A percentile compares a stretch with the other conserved stretches of the same genome.
phyloP scores from a whole-genome alignment of 441 rosid species.

The Iberis amara region DNA sequence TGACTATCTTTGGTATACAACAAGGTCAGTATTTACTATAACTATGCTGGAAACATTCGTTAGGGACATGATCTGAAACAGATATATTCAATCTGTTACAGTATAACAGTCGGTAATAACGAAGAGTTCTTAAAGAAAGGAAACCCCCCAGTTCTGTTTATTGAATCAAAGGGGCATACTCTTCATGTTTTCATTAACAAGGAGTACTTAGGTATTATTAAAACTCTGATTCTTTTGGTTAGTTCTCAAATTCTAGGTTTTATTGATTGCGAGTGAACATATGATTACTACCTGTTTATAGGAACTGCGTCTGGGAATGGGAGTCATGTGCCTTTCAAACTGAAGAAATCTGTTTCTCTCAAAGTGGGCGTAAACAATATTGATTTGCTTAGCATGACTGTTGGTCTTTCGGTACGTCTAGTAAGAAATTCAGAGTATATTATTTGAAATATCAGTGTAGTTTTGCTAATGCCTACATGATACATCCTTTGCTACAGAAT shows the following conservation, averaged over 20 bases:
- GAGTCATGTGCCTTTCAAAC: constrained; percentile 51
- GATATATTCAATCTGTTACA: constrained; percentile 31
- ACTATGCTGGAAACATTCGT: background rate
- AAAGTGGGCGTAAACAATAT: constrained; percentile 74
- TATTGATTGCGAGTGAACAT: constrained; percentile 3
- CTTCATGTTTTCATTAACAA: constrained; percentile 82
- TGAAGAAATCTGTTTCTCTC: constrained; percentile 55
- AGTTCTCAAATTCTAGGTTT: background rate
- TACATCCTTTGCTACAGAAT: constrained; percentile 42
- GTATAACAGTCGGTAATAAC: constrained; percentile 47
- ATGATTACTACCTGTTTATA: constrained; percentile 31
- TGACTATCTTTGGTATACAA: constrained; percentile 92
- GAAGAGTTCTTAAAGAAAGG: constrained; percentile 61
- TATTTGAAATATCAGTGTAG: constrained; percentile 11
- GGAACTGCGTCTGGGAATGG: constrained; percentile 86
- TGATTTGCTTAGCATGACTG: constrained; percentile 76
- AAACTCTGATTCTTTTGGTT: constrained; percentile 9
- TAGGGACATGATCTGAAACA: constrained; percentile 22
- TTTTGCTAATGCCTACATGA: background rate
- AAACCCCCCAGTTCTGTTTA: constrained; percentile 49
- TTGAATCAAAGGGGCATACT: constrained; percentile 85
- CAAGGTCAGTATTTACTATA: constrained; percentile 52
- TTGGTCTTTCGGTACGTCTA: constrained; percentile 72
- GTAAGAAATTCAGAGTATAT: background rate
- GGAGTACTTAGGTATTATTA: constrained; percentile 50